A percentile compares a stretch with the other conserved stretches of the same genome.
Evolutionary conservation across 257 asterid species (phyloP).

Genomic region (Solanum boliviense): DNA sequence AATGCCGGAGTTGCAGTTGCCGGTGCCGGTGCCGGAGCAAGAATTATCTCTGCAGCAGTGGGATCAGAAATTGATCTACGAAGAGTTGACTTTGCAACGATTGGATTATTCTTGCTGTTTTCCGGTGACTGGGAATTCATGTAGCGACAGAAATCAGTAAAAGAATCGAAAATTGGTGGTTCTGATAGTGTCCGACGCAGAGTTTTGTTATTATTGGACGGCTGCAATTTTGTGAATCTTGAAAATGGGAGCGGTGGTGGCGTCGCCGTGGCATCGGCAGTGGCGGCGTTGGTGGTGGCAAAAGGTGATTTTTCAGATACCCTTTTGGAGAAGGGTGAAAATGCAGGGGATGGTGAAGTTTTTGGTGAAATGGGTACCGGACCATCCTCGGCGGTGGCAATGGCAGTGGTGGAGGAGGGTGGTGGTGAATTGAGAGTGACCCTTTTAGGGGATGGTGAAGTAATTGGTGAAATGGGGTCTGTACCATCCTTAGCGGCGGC

Average conservation of each 20-base stretch:
- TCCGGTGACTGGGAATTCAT: slow-evolving; percentile 2
- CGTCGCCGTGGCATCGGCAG: neutral
- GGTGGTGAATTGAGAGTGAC: neutral
- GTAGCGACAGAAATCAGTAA: neutral
- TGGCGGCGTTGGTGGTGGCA: neutral
- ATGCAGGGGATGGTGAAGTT: neutral
- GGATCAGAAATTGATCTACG: slow-evolving; percentile 1
- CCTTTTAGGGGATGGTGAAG: neutral
- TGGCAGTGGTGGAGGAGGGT: neutral
- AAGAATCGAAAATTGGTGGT: neutral
- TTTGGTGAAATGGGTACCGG: neutral
- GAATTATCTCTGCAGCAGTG: neutral
- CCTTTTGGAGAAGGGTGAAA: neutral
- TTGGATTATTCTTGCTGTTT: neutral
- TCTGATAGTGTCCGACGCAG: neutral
- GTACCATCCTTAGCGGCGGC: neutral
- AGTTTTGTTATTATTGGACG: neutral
- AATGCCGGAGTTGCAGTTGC: neutral
- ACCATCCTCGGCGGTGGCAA: neutral
- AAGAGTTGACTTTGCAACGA: neutral
- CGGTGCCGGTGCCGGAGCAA: neutral
- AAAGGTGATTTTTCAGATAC: neutral
- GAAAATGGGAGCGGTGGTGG: neutral
- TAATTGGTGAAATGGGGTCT: neutral
- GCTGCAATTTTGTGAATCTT: neutral